Conservation (phyloP, 768 basidiomycete species). For the Phallus indusiatus region DNA sequence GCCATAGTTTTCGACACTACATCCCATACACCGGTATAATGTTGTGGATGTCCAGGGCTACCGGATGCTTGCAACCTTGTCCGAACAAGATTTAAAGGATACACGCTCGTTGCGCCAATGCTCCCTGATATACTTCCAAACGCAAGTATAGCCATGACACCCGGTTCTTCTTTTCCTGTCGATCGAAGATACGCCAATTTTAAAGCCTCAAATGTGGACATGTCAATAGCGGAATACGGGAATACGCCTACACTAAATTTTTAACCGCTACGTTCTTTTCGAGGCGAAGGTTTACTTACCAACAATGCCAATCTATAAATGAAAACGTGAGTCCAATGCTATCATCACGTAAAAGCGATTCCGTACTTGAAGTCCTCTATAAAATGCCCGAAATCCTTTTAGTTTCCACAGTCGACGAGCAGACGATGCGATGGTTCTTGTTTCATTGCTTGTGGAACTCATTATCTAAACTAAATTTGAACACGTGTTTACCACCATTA, state of each 20-base stretch:
- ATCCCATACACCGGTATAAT: constrained; percentile 81
- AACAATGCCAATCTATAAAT: constrained; percentile 73
- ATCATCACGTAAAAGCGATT: constrained; percentile 6
- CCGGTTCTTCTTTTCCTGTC: constrained; percentile 82
- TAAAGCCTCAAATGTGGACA: constrained; percentile 94
- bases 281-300: constrained; percentile 21
- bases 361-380: constrained; percentile 82
- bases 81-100: constrained; percentile 84
- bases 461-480: constrained; percentile 55
- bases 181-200: constrained; percentile 86
- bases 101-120: constrained; percentile 89
- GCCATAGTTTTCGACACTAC: constrained; percentile 72
- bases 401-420: constrained; percentile 66
- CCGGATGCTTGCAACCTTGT: constrained; percentile 96
- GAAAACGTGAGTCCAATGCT: constrained; percentile 12
- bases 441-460: constrained; percentile 63
- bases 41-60: constrained; percentile 87
- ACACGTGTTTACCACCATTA: neutral
- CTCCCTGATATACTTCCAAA: constrained; percentile 92
- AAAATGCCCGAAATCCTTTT: constrained; percentile 78
- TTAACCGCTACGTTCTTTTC: neutral
- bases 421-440: constrained; percentile 50
- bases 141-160: constrained; percentile 74
- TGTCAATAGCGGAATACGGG: constrained; percentile 94
- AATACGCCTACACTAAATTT: constrained; percentile 51